Base-by-base conservation (phyloP, 2,329 filamentous ascomycete genomes). In the Microsporum ferrugineum region DNA sequence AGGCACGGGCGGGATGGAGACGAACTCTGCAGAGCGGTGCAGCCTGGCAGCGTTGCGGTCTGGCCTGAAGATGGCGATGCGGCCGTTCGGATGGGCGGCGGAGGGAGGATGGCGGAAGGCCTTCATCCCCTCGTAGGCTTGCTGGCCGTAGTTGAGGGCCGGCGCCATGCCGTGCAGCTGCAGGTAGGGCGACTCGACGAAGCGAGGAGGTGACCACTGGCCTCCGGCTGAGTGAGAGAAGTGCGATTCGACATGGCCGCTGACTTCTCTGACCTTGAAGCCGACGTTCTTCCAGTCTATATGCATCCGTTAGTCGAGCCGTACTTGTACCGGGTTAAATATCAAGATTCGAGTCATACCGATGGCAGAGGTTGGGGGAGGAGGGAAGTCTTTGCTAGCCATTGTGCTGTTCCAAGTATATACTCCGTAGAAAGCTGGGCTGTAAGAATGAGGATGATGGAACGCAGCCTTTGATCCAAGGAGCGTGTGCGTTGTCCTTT, bases 61-160 rank as follows among this genome's bases (percentile, higher is more conserved):
- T 0, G 92, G 89, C 3, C 92, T 88, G 84, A 97, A 97, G 73
- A 97, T 84, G 72, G 85, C 84, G 77, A 97, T 91, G 63, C 77
- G 76, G 63, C 79, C 72, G 73, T 88, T 84, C 62, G 82, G 62
- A n/a, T 61, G 57, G 14, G 61, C 51, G 8, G 59, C 41, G 23
- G 63, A 61, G 17, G 90, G 88, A 1, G 81, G 79, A 60, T 73
- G 71, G 65, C 92, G 90, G 82, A 96, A 96, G 60, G 92, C 91
- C 76, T 97, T 97, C 73, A 97, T 85, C n/a, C 94, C 94, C 74
- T 99, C 94, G 79, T 95, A 99, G 69, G 90, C 92, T 78, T 97
- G 94, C 72, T 96, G 91, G 62, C 92, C 91, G 75, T 99, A 99
- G 81, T 99, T 99, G 66, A 97, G 84, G 49, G 85, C 92, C 0